phyloP scores from a whole-genome alignment of 768 basidiomycete genomes.

The Austroboletus eburneus region DNA sequence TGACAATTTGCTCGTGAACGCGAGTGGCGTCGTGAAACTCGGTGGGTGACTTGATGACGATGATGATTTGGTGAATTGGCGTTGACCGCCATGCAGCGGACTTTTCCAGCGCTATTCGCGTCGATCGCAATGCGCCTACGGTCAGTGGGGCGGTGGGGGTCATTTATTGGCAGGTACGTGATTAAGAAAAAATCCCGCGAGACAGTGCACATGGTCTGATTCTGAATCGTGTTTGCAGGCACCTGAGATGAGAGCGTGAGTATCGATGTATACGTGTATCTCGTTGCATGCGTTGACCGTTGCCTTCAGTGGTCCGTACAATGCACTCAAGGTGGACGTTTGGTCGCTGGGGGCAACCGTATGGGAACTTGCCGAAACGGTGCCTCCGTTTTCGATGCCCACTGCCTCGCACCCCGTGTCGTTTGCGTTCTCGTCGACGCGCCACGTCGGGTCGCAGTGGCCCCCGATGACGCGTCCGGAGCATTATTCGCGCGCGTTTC shows the following conservation, averaged over 20 bases:
- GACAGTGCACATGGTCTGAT: conserved; percentile 3
- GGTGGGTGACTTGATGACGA: conserved; percentile 39
- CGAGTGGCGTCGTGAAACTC: conserved; percentile 66
- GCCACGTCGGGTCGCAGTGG: conserved; percentile 54
- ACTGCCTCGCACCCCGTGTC: conserved; percentile 17
- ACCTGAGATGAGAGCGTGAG: conserved; percentile 72
- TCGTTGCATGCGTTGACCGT: conserved; percentile 7
- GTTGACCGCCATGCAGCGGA: conserved; percentile 48
- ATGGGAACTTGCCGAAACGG: conserved; percentile 76
- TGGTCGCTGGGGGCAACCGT: conserved; percentile 83
- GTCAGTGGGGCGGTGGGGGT: conserved; percentile 64
- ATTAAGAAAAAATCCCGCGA: no score
- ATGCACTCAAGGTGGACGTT: conserved; percentile 70
- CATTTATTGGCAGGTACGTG: conserved; percentile 70
- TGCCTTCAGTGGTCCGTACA: conserved; percentile 54
- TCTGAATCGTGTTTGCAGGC: conserved; percentile 35
- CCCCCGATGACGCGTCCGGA: conserved; percentile 57
- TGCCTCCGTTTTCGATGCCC: conserved; percentile 65
- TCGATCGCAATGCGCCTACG: conserved; percentile 47
- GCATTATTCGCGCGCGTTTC: conserved; percentile 62
- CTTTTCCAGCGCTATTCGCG: conserved; percentile 71
- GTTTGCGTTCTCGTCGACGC: conserved; percentile 39
- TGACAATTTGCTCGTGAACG: conserved; percentile 75
- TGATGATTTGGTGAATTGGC: background rate
- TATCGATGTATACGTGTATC: background rate